Base-by-base conservation (phyloP, 1,284 basidiomycete species). In the Apiotrichum akiyoshidainum region DNA sequence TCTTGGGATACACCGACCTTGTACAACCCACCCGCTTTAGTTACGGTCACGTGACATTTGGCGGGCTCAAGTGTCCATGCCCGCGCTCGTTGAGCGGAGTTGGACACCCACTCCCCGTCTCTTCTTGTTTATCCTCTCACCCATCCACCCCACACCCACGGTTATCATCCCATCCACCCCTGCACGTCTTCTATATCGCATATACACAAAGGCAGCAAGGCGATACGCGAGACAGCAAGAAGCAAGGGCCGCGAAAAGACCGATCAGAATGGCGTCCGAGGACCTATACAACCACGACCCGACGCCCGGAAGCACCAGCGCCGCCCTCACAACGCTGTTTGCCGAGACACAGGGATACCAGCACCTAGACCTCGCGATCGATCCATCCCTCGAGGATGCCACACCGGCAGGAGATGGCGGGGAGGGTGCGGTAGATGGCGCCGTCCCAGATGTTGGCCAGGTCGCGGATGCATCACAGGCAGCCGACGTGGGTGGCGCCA, bases 301-400 rank as follows among this genome's bases (percentile, higher is more conserved):
- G 6, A 49, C 46, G 3, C 47, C 40, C 4, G 59, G 49, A 14
- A 54, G 46, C 14, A 57, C 61, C 14, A 55, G 46, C n/a, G 61
- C 61, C 0, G 61, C 61, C 0, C 58, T 63, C 46, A 56, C 46
- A 13, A 63, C 50, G 5, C 56, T 63, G 42, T 63, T 63, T 45
- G 47, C 54, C 33, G 35, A 19, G 8, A 26, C 52, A 2, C 53
- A 55, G 53, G 35, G 46, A 17, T 62, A 59, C 34, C 35, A 35
- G 16, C 34, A 46, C 17, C 37, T 47, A 35, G 46, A 55, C 31
- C 48, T 63, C 12, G 31, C 50, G 34, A 48, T 58, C 10, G 55
- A 59, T 42, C 57, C 61, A 21, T 12, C 42, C 19, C 42, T 45
- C n/a, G 26, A 31, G 26, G 26, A 31, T 31, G 26, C 26, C 7